phyloP scores from a whole-genome alignment of 495 filamentous ascomycete species.

The Hypoxylon trugodes region DNA sequence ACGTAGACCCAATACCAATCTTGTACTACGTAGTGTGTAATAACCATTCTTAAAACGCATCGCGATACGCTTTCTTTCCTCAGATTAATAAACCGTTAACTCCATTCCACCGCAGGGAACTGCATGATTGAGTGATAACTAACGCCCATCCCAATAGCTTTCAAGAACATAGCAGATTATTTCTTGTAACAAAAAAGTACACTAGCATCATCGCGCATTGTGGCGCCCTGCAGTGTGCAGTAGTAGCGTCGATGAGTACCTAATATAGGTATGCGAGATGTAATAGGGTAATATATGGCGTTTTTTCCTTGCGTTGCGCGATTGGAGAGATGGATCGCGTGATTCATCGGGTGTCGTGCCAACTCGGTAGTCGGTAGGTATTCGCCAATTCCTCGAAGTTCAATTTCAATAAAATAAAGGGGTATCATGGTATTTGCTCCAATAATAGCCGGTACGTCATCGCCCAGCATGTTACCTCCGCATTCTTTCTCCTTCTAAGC shows the following conservation, averaged over 20 bases:
- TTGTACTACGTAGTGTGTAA: neutral
- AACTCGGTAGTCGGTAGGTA: constrained; percentile 19
- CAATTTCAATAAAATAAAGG: constrained; percentile 33
- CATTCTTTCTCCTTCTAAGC: neutral
- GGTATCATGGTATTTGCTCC: constrained; percentile 36
- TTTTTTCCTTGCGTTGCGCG: constrained; percentile 24
- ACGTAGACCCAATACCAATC: neutral
- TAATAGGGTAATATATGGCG: neutral
- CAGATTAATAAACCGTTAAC: constrained; percentile 2
- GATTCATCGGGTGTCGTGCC: constrained; percentile 20
- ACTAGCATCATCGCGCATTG: neutral
- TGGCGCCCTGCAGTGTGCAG: neutral
- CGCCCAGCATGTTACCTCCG: constrained; percentile 3
- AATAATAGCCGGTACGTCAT: constrained; percentile 29
- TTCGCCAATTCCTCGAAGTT: constrained; percentile 33
- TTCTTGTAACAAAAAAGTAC: neutral
- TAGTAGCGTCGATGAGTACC: constrained; percentile 1
- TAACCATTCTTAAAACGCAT: constrained; percentile 20
- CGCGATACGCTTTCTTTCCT: constrained; percentile 1
- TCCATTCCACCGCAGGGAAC: neutral
- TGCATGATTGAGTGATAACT: neutral
- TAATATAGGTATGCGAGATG: too few species aligned
- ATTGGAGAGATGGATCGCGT: constrained; percentile 26
- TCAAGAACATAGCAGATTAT: neutral
- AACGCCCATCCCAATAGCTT: neutral